These are phyloP conservation scores for Cryptosporidium ubiquitum DNA, from an alignment of 169 alveolate genomes.

Conservation along the genomic window DNA sequence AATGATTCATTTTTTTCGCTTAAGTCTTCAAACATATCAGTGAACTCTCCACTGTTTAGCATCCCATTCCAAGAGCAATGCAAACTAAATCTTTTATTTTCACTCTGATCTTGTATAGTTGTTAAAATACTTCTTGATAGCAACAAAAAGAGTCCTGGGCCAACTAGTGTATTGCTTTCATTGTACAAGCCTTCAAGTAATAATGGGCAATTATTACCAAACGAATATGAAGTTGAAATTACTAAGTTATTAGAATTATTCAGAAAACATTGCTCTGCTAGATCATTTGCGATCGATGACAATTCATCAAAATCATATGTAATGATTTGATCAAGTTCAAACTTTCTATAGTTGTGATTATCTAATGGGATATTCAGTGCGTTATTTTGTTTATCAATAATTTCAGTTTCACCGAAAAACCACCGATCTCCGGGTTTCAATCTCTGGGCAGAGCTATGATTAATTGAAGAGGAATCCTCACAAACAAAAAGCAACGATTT, in stretches of 20 bases:
- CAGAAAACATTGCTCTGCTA: neutral
- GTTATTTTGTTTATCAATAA: neutral
- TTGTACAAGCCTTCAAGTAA: constrained; percentile 60
- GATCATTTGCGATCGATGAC: neutral
- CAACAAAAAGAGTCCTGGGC: constrained; percentile 47
- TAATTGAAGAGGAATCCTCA: constrained; percentile 3
- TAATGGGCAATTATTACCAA: constrained; percentile 55
- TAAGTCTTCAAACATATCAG: constrained; percentile 47
- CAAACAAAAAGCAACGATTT: constrained; percentile 53
- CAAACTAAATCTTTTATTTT: neutral
- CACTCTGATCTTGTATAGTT: neutral
- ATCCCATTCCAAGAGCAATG: constrained; percentile 63
- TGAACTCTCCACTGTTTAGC: constrained; percentile 33
- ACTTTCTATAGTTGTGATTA: constrained; percentile 44
- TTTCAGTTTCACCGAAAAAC: constrained; percentile 68
- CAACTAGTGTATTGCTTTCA: constrained; percentile 24
- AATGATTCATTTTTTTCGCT: constrained; percentile 7
- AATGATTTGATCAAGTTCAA: constrained; percentile 35
- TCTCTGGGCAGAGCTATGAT: neutral
- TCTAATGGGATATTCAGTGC: constrained; percentile 53
- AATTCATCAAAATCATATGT: constrained; percentile 15
- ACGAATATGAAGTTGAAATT: constrained; percentile 55
- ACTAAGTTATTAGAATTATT: constrained; percentile 17
- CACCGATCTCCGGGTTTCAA: constrained; percentile 7
- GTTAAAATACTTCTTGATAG: constrained; percentile 15